Evolutionary conservation across 805 yeast genomes (phyloP), one percentile per base, ranked within the genome.

Genomic region (Sugiyamaella lignohabitans): DNA sequence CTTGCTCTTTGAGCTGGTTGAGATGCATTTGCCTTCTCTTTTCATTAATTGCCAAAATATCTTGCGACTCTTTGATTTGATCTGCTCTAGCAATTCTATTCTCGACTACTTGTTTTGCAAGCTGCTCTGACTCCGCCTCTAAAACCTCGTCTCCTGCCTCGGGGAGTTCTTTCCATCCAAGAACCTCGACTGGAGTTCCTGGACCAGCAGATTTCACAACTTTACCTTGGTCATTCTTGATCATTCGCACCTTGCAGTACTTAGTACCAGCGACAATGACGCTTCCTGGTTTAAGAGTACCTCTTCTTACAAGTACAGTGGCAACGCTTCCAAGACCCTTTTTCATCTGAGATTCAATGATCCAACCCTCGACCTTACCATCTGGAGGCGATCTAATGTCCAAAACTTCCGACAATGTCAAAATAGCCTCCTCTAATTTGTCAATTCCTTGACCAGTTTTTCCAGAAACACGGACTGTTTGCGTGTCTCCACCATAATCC

Each of bases 121-220:
- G 63, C 11, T 77, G 70, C 61, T 89, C 97, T 57, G 67, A 78
- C 51, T 76, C 76, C 10, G 93, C 94, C 60, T 87, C 83, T 3
- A 91, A 61, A 1, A 86, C 79, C 53, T 78, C 78, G 52, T 87
- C 96, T 6, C 98, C 98, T 8, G 95, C 93, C 44, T 78, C 85
- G 0, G 98, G 98, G 32, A 89, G 67, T 30, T 80, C 89, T 60
- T 84, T 88, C 98, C 98, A 93, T 0, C 98, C 98, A 61, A 86
- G 75, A 5, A 93, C 72, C 58, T 87, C 95, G 1, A 87, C 94
- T 0, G 98, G 96, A 5, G 84, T 81, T 0, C 96, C 82, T 0
- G 98, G 98, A 0, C 79, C 77, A 0, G 95, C 97, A 24, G 63
- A 49, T 49, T 79, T 76, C 5, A 87, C 64, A 0, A 71, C 48